Evolutionary conservation across 1,284 basidiomycete species (phyloP).

Genomic region (Nidula niveotomentosa): DNA sequence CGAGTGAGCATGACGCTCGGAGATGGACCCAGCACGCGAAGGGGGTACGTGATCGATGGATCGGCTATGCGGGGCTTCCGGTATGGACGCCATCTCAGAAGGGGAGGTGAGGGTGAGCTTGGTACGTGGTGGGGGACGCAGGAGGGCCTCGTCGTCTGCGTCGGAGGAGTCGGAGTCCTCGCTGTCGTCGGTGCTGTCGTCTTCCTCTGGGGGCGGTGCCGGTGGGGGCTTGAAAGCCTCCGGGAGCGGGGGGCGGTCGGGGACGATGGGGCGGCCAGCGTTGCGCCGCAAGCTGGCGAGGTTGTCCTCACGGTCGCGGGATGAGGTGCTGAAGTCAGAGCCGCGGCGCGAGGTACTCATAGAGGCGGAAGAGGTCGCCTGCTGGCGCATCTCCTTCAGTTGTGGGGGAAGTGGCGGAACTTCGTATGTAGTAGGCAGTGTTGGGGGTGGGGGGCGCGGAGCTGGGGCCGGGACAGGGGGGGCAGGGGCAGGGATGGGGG

Average conservation of each 20-base stretch:
- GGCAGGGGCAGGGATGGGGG: constrained; percentile 14
- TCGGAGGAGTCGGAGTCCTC: not conserved
- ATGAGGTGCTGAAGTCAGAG: not conserved
- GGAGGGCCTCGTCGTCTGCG: constrained; percentile 3
- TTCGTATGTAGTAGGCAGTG: constrained; percentile 10
- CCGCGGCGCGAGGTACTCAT: not conserved
- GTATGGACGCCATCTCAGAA: not conserved
- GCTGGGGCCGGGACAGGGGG: constrained; percentile 12
- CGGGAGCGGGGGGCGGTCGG: no score
- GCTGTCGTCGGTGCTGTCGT: not conserved
- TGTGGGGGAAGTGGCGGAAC: constrained; percentile 1
- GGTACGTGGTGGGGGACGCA: not conserved
- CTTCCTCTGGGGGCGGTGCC: not conserved
- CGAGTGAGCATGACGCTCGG: no score
- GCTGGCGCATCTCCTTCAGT: not conserved
- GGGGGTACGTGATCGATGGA: constrained; percentile 7
- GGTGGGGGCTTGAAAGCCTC: not conserved
- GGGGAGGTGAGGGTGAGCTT: not conserved
- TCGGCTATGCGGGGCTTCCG: constrained; percentile 6
- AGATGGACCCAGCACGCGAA: no score
- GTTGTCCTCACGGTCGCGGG: not conserved
- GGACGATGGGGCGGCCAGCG: no score
- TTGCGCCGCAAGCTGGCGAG: not conserved
- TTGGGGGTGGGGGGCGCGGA: constrained; percentile 8
- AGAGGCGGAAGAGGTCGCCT: not conserved